Conservation (phyloP, 2,329 filamentous ascomycete genomes). For the Stagonosporopsis cucurbitacearum region DNA sequence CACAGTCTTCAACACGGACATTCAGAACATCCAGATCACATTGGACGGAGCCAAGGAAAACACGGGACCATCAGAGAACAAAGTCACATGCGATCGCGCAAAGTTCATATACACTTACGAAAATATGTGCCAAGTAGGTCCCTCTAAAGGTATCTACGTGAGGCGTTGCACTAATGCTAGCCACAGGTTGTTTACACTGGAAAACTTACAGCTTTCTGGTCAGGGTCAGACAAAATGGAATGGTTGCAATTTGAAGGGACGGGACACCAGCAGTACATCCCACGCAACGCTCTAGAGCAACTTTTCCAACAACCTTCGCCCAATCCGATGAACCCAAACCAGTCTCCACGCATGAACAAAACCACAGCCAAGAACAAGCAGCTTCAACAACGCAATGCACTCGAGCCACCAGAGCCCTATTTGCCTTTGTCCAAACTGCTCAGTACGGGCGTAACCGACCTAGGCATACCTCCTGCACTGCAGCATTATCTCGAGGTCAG, state of each 20-base stretch:
- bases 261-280: conserved; percentile 82
- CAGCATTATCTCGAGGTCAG: conserved; percentile 68
- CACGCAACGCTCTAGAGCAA: conserved; percentile 65
- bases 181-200: conserved; percentile 77
- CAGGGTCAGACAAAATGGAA: conserved; percentile 78
- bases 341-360: conserved; percentile 61
- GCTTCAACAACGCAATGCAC: conserved; percentile 41
- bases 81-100: conserved; percentile 76
- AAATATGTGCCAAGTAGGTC: conserved; percentile 77
- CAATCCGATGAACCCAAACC: conserved; percentile 57
- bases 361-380: conserved; percentile 61
- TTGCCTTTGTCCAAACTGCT: conserved; percentile 56
- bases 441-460: conserved; percentile 55
- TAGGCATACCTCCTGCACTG: conserved; percentile 63
- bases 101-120: conserved; percentile 91
- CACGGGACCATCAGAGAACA: conserved; percentile 68
- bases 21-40: conserved; percentile 84
- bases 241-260: conserved; percentile 81
- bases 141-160: too few relatives aligned
- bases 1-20: conserved; percentile 82
- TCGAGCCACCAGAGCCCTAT: conserved; percentile 46
- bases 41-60: conserved; percentile 72
- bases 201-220: conserved; percentile 78
- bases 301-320: conserved; percentile 56
- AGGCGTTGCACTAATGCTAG: conserved; percentile 25